A percentile compares a stretch with the other conserved stretches of the same genome.
These are phyloP conservation scores for Nemania sp. DNA, from an alignment of 2,329 filamentous ascomycete species.

Conservation along the genomic window DNA sequence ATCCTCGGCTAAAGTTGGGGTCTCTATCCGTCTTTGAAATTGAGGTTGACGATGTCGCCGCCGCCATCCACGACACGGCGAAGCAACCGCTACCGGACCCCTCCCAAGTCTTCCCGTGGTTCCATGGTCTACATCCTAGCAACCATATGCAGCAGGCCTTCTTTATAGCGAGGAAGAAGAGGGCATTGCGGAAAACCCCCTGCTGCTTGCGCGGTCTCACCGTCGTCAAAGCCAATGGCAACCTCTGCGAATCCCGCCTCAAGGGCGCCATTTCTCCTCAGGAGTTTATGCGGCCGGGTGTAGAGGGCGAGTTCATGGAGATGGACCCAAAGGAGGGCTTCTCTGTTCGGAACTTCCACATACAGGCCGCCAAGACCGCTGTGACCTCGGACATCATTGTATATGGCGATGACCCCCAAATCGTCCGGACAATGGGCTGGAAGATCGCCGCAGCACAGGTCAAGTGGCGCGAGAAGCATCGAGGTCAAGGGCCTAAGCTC, in stretches of 20 bases:
- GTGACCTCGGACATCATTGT: slow-evolving; percentile 91
- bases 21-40: slow-evolving; percentile 78
- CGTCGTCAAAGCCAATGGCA: slow-evolving; percentile 88
- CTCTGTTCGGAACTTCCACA: slow-evolving; percentile 96
- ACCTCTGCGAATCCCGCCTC: slow-evolving; percentile 78
- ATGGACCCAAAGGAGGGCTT: slow-evolving; percentile 91
- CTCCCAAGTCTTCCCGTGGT: slow-evolving; percentile 92
- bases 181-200: slow-evolving; percentile 76
- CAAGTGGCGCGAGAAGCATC: slow-evolving; percentile 76
- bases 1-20: slow-evolving; percentile 63
- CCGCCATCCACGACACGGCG: slow-evolving; percentile 80
- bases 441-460: slow-evolving; percentile 81
- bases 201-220: slow-evolving; percentile 84
- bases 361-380: slow-evolving; percentile 89
- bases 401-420: slow-evolving; percentile 79
- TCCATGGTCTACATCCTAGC: slow-evolving; percentile 89
- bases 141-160: slow-evolving; percentile 92
- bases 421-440: slow-evolving; percentile 73
- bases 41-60: slow-evolving; percentile 73
- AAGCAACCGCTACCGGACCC: slow-evolving; percentile 86
- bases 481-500: slow-evolving; percentile 64
- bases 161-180: slow-evolving; percentile 83
- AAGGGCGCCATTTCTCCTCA: slow-evolving; percentile 88
- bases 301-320: slow-evolving; percentile 76
- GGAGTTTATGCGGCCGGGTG: slow-evolving; percentile 74